These are phyloP conservation scores for Forsythia suspensa DNA, from an alignment of 257 asterid genomes.

Conservation along the genomic window DNA sequence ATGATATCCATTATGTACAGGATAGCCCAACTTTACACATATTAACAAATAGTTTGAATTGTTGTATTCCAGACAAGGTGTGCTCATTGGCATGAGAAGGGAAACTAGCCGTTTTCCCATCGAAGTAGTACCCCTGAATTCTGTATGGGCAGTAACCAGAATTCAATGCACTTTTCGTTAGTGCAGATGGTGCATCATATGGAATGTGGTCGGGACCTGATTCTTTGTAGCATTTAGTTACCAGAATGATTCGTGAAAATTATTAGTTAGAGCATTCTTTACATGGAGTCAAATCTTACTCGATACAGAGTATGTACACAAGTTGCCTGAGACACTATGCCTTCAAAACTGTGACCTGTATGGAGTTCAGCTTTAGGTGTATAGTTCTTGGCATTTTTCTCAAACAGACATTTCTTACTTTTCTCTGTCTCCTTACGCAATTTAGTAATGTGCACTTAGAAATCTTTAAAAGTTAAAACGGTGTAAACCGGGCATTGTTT, in stretches of 20 bases:
- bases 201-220: neutral
- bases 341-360: neutral
- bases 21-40: neutral
- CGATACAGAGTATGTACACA: neutral
- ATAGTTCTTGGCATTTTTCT: neutral
- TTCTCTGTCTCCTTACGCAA: neutral
- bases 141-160: neutral
- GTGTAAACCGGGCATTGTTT: neutral
- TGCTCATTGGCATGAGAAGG: constrained; percentile 61
- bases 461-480: too few relatives aligned
- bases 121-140: neutral
- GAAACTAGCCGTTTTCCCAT: neutral
- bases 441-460: neutral
- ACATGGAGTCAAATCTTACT: neutral
- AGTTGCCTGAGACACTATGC: neutral
- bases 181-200: neutral
- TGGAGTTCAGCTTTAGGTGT: neutral
- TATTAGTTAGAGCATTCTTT: neutral
- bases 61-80: constrained; percentile 58
- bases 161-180: neutral
- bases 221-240: neutral
- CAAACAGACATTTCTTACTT: neutral
- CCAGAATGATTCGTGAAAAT: neutral
- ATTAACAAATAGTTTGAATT: constrained; percentile 17
- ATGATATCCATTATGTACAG: neutral